These are phyloP conservation scores for Boletus reticuloceps DNA, from an alignment of 768 basidiomycete species.

Conservation along the genomic window DNA sequence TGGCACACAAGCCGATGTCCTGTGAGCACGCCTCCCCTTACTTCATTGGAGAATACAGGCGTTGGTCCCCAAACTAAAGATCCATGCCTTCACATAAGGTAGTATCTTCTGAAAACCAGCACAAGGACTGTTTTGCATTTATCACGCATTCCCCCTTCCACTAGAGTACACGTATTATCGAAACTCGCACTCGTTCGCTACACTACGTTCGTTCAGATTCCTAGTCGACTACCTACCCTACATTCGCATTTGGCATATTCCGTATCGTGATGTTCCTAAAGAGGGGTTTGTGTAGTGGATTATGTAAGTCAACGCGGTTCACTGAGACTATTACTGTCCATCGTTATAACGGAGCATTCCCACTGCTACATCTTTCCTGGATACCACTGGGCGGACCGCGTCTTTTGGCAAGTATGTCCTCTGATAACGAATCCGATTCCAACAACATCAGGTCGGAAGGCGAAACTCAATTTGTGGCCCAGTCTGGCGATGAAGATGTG, in stretches of 20 bases:
- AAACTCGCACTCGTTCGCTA: slow-evolving; percentile 15
- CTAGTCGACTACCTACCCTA: slow-evolving; percentile 2
- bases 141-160: not conserved
- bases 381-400: too few species aligned
- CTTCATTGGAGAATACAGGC: not conserved
- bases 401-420: slow-evolving; percentile 18
- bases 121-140: slow-evolving; percentile 4
- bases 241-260: not conserved
- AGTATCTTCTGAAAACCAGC: slow-evolving; percentile 5
- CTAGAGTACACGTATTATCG: slow-evolving; percentile 10
- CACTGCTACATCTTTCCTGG: not conserved
- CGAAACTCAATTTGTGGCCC: slow-evolving; percentile 50
- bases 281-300: not conserved
- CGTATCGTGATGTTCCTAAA: slow-evolving; percentile 1
- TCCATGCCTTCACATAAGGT: not conserved
- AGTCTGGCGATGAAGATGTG: slow-evolving; percentile 53
- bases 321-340: not conserved
- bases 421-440: slow-evolving; percentile 2
- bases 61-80: not conserved
- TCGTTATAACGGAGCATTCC: not conserved
- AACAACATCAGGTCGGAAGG: slow-evolving; percentile 12
- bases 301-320: slow-evolving; percentile 15
- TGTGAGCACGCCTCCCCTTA: not conserved
- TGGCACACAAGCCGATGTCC: slow-evolving; percentile 2
- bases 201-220: slow-evolving; percentile 21